A percentile compares a stretch with the other conserved stretches of the same genome.
These are phyloP conservation scores for Scenedesmus sp. DNA, from an alignment of 163 green algal genomes.

Conservation along the genomic window DNA sequence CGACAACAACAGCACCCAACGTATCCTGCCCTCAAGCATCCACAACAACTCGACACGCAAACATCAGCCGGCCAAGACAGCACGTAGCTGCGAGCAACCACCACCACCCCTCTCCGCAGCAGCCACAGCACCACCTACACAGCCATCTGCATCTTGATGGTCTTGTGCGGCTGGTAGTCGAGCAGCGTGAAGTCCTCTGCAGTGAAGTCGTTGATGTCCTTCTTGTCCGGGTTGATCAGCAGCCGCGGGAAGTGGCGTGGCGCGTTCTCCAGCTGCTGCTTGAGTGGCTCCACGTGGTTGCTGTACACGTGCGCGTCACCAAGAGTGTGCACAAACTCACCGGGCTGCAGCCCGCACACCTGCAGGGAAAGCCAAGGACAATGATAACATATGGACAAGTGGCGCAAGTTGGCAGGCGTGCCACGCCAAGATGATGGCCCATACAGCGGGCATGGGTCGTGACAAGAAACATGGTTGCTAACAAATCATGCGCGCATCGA, in stretches of 20 bases:
- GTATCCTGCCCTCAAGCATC: too few relatives aligned
- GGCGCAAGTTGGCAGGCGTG: too few relatives aligned
- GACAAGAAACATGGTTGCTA: too few relatives aligned
- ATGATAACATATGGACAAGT: not conserved
- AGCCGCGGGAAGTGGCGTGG: slow-evolving; percentile 91
- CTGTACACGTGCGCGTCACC: slow-evolving; percentile 98
- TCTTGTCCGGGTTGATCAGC: slow-evolving; percentile 89
- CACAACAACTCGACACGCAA: not conserved
- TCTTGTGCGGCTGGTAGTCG: slow-evolving; percentile 94
- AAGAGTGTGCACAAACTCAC: slow-evolving; percentile 96
- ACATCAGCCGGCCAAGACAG: too few relatives aligned
- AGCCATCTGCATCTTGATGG: slow-evolving; percentile 99
- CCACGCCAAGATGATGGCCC: too few relatives aligned
- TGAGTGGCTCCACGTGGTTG: slow-evolving; percentile 98
- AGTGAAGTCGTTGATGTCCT: slow-evolving; percentile 93
- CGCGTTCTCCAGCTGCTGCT: slow-evolving; percentile 93
- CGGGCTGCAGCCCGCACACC: slow-evolving; percentile 88
- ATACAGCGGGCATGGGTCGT: too few relatives aligned
- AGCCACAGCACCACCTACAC: slow-evolving; percentile 76
- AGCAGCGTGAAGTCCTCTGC: slow-evolving; percentile 95
- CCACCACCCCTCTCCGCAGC: not conserved
- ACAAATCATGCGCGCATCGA: too few relatives aligned
- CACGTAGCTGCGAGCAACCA: not conserved
- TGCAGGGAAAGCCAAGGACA: slow-evolving; percentile 46
- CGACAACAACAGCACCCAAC: too few relatives aligned